Conservation (phyloP, 768 basidiomycete species). For the Boletellus ananas region DNA sequence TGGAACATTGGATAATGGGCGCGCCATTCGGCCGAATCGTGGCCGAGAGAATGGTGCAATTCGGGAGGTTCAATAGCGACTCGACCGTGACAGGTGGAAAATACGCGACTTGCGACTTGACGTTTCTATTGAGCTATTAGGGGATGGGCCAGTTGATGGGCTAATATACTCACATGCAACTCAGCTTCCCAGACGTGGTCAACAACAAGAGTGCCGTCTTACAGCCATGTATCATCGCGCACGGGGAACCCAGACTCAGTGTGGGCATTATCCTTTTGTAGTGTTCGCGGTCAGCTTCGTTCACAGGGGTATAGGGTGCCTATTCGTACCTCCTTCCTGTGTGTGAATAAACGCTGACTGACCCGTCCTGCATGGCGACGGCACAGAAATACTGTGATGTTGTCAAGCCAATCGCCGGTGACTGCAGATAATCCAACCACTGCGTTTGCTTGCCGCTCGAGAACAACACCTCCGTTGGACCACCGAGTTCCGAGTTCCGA, state of each 20-base stretch:
- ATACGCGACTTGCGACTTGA: slow-evolving; percentile 59
- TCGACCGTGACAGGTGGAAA: slow-evolving; percentile 65
- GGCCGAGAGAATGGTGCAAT: slow-evolving; percentile 59
- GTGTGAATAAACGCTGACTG: slow-evolving; percentile 77
- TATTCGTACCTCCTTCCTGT: slow-evolving; percentile 72
- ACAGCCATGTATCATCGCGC: slow-evolving; percentile 62
- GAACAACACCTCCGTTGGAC: slow-evolving; percentile 65
- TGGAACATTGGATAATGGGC: slow-evolving; percentile 72
- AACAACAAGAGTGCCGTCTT: slow-evolving; percentile 67
- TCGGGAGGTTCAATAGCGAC: slow-evolving; percentile 54
- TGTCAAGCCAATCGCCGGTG: slow-evolving; percentile 62
- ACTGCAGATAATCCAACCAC: slow-evolving; percentile 88
- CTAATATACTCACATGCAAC: slow-evolving; percentile 58
- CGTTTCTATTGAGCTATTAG: slow-evolving; percentile 54
- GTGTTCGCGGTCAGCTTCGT: slow-evolving; percentile 1
- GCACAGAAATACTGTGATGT: slow-evolving; percentile 69
- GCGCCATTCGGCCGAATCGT: slow-evolving; percentile 74
- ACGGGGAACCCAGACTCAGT: slow-evolving; percentile 66
- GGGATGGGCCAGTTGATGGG: neutral
- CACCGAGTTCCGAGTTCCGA: slow-evolving; percentile 66
- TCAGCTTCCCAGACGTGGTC: slow-evolving; percentile 67
- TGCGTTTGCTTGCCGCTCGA: slow-evolving; percentile 64
- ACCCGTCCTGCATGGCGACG: slow-evolving; percentile 74
- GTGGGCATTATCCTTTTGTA: slow-evolving; percentile 68
- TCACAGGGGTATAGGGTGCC: neutral